A percentile compares a stretch with the other conserved stretches of the same genome.
phyloP scores from a whole-genome alignment of 148 eudicot genomes.

The Simmondsia chinensis region DNA sequence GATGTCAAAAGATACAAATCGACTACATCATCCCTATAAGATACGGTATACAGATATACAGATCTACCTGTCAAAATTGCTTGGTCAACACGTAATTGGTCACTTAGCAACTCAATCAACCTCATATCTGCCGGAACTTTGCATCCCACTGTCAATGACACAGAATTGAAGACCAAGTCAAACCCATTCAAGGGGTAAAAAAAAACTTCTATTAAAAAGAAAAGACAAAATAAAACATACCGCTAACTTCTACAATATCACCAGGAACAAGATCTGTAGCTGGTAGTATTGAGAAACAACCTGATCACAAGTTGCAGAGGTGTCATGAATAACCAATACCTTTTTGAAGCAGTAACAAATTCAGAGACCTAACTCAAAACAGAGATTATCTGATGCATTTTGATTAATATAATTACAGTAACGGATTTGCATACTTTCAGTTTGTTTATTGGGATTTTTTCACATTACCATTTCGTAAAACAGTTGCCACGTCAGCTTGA shows the following conservation, averaged over 20 bases:
- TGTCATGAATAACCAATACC: conserved; percentile 3
- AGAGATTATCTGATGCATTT: too few species aligned
- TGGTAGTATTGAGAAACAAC: conserved; percentile 89
- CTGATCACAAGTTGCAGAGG: conserved; percentile 24
- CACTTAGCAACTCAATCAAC: conserved; percentile 80
- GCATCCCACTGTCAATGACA: conserved; percentile 64
- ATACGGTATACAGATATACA: neutral
- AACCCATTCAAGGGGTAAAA: neutral
- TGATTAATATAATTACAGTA: too few species aligned
- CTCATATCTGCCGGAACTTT: conserved; percentile 99
- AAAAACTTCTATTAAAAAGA: neutral
- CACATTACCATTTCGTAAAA: conserved; percentile 83
- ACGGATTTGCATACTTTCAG: too few species aligned
- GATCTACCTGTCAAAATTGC: conserved; percentile 89
- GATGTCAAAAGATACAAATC: too few species aligned
- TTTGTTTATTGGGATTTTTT: neutral
- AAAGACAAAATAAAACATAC: conserved; percentile 26
- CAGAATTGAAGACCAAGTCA: conserved; percentile 3
- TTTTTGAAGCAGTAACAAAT: neutral
- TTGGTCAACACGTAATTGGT: conserved; percentile 96
- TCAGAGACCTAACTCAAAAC: conserved; percentile 1
- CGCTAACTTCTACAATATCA: conserved; percentile 93
- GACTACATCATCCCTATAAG: too few species aligned
- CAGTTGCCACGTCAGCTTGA: conserved; percentile 99
- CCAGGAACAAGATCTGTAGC: conserved; percentile 96